A percentile compares a stretch with the other conserved stretches of the same genome.
Evolutionary conservation across 768 basidiomycete species (phyloP).

Genomic region (Boletales sp.): DNA sequence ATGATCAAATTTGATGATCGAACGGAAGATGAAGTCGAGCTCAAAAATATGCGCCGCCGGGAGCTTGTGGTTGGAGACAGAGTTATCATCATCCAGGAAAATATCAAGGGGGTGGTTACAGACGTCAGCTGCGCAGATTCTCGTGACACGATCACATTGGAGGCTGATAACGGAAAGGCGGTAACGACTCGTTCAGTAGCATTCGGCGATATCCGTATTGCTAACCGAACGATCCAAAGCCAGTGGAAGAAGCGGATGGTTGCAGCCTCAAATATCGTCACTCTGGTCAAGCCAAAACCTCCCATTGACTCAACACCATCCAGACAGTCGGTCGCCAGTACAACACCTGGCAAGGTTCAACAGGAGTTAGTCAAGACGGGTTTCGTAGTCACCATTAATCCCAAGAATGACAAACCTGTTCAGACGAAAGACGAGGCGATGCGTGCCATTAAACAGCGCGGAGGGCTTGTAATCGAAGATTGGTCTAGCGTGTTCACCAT

Average conservation of each 20-base stretch:
- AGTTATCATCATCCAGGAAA: slow-evolving; percentile 38
- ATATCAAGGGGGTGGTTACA: slow-evolving; percentile 27
- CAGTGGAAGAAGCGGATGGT: slow-evolving; percentile 56
- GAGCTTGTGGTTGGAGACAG: slow-evolving; percentile 54
- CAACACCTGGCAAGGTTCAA: slow-evolving; percentile 32
- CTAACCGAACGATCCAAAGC: slow-evolving; percentile 44
- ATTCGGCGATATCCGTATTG: slow-evolving; percentile 45
- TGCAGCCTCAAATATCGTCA: slow-evolving; percentile 38
- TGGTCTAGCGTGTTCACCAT: slow-evolving; percentile 54
- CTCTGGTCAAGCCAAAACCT: slow-evolving; percentile 37
- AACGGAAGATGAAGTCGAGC: slow-evolving; percentile 42
- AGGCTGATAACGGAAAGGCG: slow-evolving; percentile 36
- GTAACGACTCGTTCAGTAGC: slow-evolving; percentile 24
- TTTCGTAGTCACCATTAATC: slow-evolving; percentile 54
- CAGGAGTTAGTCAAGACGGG: slow-evolving; percentile 48
- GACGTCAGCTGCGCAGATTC: slow-evolving; percentile 31
- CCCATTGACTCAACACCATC: slow-evolving; percentile 46
- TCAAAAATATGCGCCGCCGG: slow-evolving; percentile 52
- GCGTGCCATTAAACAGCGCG: slow-evolving; percentile 43
- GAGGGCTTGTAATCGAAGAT: slow-evolving; percentile 62
- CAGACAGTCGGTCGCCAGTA: slow-evolving; percentile 39
- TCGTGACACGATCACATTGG: slow-evolving; percentile 33
- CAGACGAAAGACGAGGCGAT: slow-evolving; percentile 43
- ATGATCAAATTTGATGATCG: slow-evolving; percentile 66
- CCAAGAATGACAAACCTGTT: slow-evolving; percentile 32